Conservation (phyloP, 352 stramenopile genomes). For the Peronosclerospora sorghi region DNA sequence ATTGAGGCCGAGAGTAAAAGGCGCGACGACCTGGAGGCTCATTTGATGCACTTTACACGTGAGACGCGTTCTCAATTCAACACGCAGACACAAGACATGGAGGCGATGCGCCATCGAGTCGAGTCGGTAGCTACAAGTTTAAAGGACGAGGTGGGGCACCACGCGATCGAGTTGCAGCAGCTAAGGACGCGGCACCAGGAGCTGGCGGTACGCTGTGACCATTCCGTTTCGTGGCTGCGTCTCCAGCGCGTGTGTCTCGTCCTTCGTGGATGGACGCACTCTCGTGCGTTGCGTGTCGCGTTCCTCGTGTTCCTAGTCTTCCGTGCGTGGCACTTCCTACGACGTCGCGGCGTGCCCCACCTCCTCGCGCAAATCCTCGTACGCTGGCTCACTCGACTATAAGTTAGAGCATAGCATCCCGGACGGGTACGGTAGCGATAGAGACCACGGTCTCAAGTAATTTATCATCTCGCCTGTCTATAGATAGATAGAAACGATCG, state of each 20-base stretch:
- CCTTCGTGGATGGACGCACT: conserved; percentile 32
- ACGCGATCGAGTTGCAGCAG: conserved; percentile 54
- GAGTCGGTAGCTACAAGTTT: conserved; percentile 43
- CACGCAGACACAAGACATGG: conserved; percentile 38
- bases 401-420: no score
- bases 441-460: no score
- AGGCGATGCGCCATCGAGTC: conserved; percentile 41
- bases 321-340: conserved; percentile 43
- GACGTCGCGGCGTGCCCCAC: conserved; percentile 37
- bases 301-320: conserved; percentile 36
- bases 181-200: conserved; percentile 28
- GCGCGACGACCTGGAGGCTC: conserved; percentile 50
- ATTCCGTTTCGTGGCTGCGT: conserved; percentile 35
- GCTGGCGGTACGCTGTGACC: conserved; percentile 20
- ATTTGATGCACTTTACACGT: conserved; percentile 48
- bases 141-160: conserved; percentile 46
- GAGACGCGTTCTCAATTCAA: conserved; percentile 50
- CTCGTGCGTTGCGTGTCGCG: conserved; percentile 38
- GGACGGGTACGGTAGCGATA: no score
- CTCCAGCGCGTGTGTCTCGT: conserved; percentile 23
- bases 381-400: no score
- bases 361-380: conserved; percentile 52
- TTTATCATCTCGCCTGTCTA: no score
- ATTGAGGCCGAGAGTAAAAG: conserved; percentile 63
- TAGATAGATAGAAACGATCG: no score